Evolutionary conservation across 495 filamentous ascomycete species (phyloP).

Genomic region (Aspergillus heteromorphus): DNA sequence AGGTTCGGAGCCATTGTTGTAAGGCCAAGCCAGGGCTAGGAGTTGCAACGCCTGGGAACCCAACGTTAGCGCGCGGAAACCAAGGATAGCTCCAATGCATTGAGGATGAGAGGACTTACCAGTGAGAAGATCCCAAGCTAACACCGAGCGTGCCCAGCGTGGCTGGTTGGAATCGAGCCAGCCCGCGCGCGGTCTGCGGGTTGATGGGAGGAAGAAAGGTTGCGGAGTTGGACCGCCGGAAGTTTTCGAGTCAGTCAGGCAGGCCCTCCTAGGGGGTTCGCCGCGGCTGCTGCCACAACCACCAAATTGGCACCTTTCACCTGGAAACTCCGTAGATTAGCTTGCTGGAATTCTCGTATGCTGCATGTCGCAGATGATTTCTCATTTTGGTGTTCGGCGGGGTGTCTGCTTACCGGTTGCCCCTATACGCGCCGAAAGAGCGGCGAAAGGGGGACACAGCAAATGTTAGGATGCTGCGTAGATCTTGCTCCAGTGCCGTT

Average conservation of each 20-base stretch:
- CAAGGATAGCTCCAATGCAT: background rate
- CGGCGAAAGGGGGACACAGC: background rate
- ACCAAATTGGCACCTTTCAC: slow-evolving; percentile 6
- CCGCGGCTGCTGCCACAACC: slow-evolving; percentile 19
- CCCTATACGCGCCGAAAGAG: background rate
- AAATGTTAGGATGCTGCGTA: background rate
- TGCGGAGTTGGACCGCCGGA: slow-evolving; percentile 21
- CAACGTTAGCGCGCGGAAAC: slow-evolving; percentile 11
- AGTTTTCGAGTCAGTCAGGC: slow-evolving; percentile 27
- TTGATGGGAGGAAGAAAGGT: slow-evolving; percentile 25
- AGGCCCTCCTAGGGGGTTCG: slow-evolving; percentile 20
- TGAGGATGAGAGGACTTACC: slow-evolving; percentile 14
- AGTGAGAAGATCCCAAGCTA: slow-evolving; percentile 17
- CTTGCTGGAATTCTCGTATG: background rate
- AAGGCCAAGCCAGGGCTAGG: slow-evolving; percentile 13
- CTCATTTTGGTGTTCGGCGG: background rate
- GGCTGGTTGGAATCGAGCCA: slow-evolving; percentile 30
- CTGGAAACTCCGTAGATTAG: background rate
- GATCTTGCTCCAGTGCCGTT: background rate
- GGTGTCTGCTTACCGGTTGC: slow-evolving; percentile 1
- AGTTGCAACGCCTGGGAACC: slow-evolving; percentile 15
- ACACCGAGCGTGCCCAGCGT: slow-evolving; percentile 26
- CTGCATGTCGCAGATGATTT: background rate
- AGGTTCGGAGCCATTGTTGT: slow-evolving; percentile 29
- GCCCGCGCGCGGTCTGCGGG: slow-evolving; percentile 30